Conservation (phyloP, 2,329 filamentous ascomycete genomes). For the Cordyceps sp. region DNA sequence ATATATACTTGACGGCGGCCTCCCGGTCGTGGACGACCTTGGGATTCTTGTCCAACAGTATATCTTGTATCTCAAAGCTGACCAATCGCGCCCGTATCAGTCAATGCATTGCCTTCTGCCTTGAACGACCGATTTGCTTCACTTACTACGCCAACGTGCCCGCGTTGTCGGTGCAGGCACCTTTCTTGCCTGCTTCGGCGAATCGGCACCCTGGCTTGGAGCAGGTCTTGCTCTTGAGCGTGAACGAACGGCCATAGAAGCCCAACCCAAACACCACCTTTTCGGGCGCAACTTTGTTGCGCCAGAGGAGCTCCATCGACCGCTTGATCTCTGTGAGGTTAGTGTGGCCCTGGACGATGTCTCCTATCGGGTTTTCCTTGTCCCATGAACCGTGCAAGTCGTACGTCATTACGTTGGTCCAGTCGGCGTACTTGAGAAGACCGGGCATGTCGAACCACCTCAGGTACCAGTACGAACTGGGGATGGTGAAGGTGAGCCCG, state of each 20-base stretch:
- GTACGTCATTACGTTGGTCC: conserved; percentile 25
- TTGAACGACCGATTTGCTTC: too few relatives aligned
- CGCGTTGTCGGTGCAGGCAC: too few relatives aligned
- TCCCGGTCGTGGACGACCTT: too few relatives aligned
- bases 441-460: conserved; percentile 8
- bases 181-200: too few relatives aligned
- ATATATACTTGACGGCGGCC: too few relatives aligned
- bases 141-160: too few relatives aligned
- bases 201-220: too few relatives aligned
- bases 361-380: conserved; percentile 12
- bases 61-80: too few relatives aligned
- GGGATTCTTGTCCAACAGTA: too few relatives aligned
- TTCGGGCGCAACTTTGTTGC: conserved; percentile 19
- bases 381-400: conserved; percentile 27
- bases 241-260: conserved; percentile 27
- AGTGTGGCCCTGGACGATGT: conserved; percentile 21
- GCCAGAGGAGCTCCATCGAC: conserved; percentile 26
- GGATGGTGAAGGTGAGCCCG: conserved; percentile 8
- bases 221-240: too few relatives aligned
- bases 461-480: conserved; percentile 14
- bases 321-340: conserved; percentile 28
- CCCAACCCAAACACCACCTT: conserved; percentile 25
- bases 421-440: conserved; percentile 13
- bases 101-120: too few relatives aligned
- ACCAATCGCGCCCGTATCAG: too few relatives aligned